Evolutionary conservation across 345 rosid genomes (phyloP), one percentile per base, ranked within the genome.

Genomic region (Stellera chamaejasme): DNA sequence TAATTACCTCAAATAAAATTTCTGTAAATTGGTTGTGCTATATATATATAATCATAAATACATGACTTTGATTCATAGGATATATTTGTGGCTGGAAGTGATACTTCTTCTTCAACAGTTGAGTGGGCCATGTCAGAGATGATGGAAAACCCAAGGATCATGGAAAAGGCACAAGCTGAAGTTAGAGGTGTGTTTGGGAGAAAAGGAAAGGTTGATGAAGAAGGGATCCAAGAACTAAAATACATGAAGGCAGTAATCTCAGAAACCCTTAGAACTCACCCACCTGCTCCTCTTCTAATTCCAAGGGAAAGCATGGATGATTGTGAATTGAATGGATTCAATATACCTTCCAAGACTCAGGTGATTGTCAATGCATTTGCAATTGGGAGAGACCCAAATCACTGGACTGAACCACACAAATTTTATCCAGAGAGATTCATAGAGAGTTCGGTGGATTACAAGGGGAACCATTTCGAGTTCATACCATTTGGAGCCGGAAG

Each of bases 1-100:
- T n/a, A n/a, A n/a, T n/a, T n/a, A n/a, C n/a, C n/a, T n/a, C n/a
- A n/a, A n/a, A n/a, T n/a, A n/a, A n/a, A n/a, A n/a, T 19, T 19
- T 19, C 1, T 19, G 23, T 19, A 19, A 19, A 19, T 19, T 19
- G 23, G 23, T 19, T 19, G 23, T 19, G 23, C 23, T 19, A 19
- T 19, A n/a, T n/a, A n/a, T n/a, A 19, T 19, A 19, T 19, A 19
- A 4, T 32, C 7, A 32, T 32, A 5, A 32, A 32, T 32, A 32
- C 5, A 32, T n/a, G n/a, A n/a, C 39, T 32, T 32, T 32, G 39
- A 19, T 19, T 19, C 23, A 19, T 71, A 72, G 80, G 80, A 76
- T 62, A 66, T 72, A 77, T 69, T 72, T 32, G 75, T 76, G 6
- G 75, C 77, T 6, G 81, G 77, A 54, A 72, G 75, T 4, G 77